A percentile compares a stretch with the other conserved stretches of the same genome.
Evolutionary conservation across 352 stramenopile genomes (phyloP).

Genomic region (Salisapilia sapeloensis): DNA sequence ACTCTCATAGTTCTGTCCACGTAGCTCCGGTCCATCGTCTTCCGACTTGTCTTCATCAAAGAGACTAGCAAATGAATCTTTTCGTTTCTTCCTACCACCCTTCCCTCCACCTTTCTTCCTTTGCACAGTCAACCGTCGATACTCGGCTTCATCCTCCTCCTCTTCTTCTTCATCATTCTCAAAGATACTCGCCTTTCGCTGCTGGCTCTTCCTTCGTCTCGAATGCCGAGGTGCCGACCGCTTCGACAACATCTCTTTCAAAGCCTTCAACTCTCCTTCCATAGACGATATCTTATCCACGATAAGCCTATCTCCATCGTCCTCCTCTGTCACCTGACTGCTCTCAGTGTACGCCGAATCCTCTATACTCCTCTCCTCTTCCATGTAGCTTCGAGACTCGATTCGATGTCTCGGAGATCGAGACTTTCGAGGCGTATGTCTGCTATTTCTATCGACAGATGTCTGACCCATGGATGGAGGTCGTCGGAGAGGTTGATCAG

Average conservation of each 20-base stretch:
- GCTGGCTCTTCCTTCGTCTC: constrained; percentile 1
- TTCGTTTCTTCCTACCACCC: constrained; percentile 13
- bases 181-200: constrained; percentile 57
- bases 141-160: constrained; percentile 4
- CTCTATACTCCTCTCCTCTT: constrained; percentile 1
- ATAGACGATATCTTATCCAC: constrained; percentile 67
- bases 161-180: constrained; percentile 16
- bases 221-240: constrained; percentile 9
- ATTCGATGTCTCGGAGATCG: background rate
- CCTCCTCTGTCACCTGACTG: constrained; percentile 3
- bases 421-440: background rate
- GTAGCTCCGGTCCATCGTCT: constrained; percentile 5
- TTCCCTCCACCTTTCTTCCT: too few species aligned
- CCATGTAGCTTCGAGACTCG: background rate
- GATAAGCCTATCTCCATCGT: constrained; percentile 14
- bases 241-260: constrained; percentile 52
- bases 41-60: constrained; percentile 36
- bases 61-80: constrained; percentile 56
- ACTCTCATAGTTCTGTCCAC: constrained; percentile 26
- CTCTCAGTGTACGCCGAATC: background rate
- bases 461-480: background rate
- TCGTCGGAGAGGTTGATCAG: constrained; percentile 2
- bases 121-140: constrained; percentile 1
- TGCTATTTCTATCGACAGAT: background rate
- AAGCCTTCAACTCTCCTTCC: constrained; percentile 33